These are phyloP conservation scores for Taphrina confusa DNA, from an alignment of 1,139 yeast genomes.

Conservation along the genomic window DNA sequence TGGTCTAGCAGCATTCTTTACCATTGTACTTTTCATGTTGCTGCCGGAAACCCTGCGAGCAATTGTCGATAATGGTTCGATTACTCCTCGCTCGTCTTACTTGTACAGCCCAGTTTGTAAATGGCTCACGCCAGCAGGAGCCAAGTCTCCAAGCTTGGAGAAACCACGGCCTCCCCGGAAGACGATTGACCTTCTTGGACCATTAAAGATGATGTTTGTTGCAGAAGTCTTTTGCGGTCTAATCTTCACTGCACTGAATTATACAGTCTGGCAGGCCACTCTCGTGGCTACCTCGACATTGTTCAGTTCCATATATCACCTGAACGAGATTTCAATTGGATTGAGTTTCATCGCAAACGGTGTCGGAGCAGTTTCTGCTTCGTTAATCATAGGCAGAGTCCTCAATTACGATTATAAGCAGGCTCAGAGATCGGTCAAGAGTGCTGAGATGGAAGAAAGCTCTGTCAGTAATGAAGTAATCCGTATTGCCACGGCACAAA, in stretches of 20 bases:
- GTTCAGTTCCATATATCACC: conserved; percentile 54
- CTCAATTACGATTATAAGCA: conserved; percentile 45
- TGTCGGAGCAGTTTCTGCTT: conserved; percentile 47
- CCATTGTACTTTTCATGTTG: conserved; percentile 45
- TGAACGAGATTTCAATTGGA: conserved; percentile 60
- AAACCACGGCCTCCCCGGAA: conserved; percentile 23
- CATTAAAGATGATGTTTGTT: conserved; percentile 36
- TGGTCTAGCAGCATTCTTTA: conserved; percentile 57
- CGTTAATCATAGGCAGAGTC: conserved; percentile 46
- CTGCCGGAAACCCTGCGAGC: conserved; percentile 74
- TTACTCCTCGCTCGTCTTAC: background rate
- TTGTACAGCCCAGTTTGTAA: conserved; percentile 8
- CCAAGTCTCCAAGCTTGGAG: background rate
- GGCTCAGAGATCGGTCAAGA: conserved; percentile 44
- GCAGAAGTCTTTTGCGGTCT: conserved; percentile 48
- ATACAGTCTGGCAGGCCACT: conserved; percentile 68
- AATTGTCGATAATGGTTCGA: conserved; percentile 66
- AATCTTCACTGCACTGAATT: conserved; percentile 62
- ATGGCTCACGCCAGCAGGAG: conserved; percentile 14
- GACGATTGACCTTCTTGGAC: conserved; percentile 32
- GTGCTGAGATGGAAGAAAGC: background rate
- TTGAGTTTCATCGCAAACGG: conserved; percentile 55
- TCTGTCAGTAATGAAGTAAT: background rate
- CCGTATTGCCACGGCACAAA: conserved; percentile 44
- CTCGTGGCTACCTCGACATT: conserved; percentile 65